Conservation (phyloP, 495 filamentous ascomycete genomes). For the Jackrogersella multiformis region DNA sequence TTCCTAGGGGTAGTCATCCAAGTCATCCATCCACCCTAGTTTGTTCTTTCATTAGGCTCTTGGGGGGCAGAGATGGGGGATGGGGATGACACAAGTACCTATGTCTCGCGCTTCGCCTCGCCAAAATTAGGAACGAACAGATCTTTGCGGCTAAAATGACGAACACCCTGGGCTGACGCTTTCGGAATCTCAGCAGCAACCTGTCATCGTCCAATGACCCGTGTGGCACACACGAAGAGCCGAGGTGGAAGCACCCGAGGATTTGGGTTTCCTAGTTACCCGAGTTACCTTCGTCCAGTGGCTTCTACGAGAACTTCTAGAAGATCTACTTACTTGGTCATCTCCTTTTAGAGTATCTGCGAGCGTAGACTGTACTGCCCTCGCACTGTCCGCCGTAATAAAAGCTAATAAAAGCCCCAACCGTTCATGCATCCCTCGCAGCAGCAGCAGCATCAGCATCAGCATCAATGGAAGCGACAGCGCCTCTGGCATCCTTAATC, state of each 20-base stretch:
- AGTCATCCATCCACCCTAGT: slow-evolving; percentile 1
- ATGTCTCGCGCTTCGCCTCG: slow-evolving; percentile 30
- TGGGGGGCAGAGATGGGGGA: background rate
- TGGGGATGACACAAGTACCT: slow-evolving; percentile 24
- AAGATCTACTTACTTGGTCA: slow-evolving; percentile 29
- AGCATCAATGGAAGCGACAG: too few relatives aligned
- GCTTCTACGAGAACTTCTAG: slow-evolving; percentile 44
- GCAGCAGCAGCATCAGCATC: too few relatives aligned
- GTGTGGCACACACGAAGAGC: slow-evolving; percentile 8
- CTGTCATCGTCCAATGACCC: slow-evolving; percentile 23
- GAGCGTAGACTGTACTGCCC: background rate
- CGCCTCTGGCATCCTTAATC: slow-evolving; percentile 14
- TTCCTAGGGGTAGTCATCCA: background rate
- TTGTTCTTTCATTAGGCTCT: background rate
- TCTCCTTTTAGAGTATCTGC: slow-evolving; percentile 19
- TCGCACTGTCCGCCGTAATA: slow-evolving; percentile 34
- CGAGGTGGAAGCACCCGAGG: slow-evolving; percentile 35
- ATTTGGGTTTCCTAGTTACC: slow-evolving; percentile 38
- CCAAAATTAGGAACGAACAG: slow-evolving; percentile 27
- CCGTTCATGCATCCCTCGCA: slow-evolving; percentile 22
- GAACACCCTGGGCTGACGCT: slow-evolving; percentile 21
- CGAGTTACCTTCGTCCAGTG: slow-evolving; percentile 17
- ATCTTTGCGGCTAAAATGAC: slow-evolving; percentile 40
- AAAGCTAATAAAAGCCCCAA: slow-evolving; percentile 19
- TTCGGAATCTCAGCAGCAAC: slow-evolving; percentile 33